Base-by-base conservation (phyloP, 2,329 filamentous ascomycete species). In the Aspergillus caelatus region DNA sequence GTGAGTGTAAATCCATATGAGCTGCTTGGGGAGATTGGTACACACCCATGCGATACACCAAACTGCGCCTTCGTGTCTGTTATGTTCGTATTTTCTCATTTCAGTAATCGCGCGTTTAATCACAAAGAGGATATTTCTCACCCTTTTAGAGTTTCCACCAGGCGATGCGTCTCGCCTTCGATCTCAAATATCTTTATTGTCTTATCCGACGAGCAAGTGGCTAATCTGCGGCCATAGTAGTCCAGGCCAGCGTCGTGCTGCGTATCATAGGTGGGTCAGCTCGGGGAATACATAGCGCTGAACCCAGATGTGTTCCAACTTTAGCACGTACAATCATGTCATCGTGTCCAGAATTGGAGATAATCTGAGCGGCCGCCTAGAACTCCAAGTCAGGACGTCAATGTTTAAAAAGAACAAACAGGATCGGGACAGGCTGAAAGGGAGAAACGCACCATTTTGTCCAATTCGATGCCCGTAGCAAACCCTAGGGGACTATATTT, bases 151-250 rank as follows among this genome's bases (percentile, higher is more conserved):
- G 95, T 99, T 82, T 98, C 94, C 39, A 92, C 87, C 72, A 98
- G 83, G 68, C 92, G 88, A 81, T 99, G 94, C 70, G 90, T 87
- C 72, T 98, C 94, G 74, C 93, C 93, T 75, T 98, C 94, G 61
- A 99, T 91, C 81, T 99, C 95, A 77, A 97, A 99, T 77, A 99
- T 98, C 84, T 98, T 98, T 84, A 99, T 96, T 55, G 94, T 98
- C 78, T 95, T 94, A 82, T 99, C 95, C 70, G 94, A 97, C 41
- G 94, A 97, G 81, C 95, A 98, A 70, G 95, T 99, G 67, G 95
- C 95, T 72, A 99, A 88, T 76, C 94, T 91, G 71, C 95, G 90
- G 75, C 95, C 95, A 80, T 98, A 99, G 85, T 98, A 99, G 80
- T 99, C 95, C 76, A 99, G 90, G 69, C 96, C 94, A 69, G 95